phyloP scores from a whole-genome alignment of 2,329 filamentous ascomycete genomes.

The Pseudodiploospora longispora region DNA sequence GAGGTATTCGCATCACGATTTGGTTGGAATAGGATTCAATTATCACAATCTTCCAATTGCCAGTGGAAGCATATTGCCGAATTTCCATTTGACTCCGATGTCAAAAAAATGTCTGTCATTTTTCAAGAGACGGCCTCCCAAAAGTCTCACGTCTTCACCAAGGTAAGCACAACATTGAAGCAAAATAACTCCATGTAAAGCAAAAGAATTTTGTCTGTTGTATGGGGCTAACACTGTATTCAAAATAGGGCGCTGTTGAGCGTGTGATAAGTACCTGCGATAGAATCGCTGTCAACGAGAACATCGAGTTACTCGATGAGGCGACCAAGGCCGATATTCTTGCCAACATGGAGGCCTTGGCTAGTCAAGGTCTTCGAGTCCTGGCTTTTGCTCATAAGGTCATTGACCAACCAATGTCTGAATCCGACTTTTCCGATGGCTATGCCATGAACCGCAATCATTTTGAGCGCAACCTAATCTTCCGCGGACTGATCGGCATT shows the following conservation, averaged over 20 bases:
- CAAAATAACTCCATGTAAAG: not conserved
- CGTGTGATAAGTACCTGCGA: conserved; percentile 54
- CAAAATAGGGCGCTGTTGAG: conserved; percentile 49
- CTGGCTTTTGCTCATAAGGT: conserved; percentile 46
- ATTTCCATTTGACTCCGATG: conserved; percentile 49
- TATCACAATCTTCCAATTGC: conserved; percentile 14
- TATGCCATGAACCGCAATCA: conserved; percentile 12
- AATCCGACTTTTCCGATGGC: conserved; percentile 20
- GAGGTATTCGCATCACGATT: conserved; percentile 51
- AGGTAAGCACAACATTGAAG: conserved; percentile 16
- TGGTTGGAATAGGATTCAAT: conserved; percentile 27
- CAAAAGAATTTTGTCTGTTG: not conserved
- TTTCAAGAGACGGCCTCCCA: conserved; percentile 27
- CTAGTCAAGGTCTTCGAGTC: conserved; percentile 57
- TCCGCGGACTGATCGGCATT: conserved; percentile 57
- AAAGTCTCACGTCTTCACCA: conserved; percentile 41
- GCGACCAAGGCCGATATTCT: conserved; percentile 44
- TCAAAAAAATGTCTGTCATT: conserved; percentile 52
- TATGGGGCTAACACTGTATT: not conserved
- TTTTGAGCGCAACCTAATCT: conserved; percentile 48
- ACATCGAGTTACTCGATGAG: conserved; percentile 22
- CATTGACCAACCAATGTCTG: conserved; percentile 8
- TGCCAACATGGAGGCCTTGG: conserved; percentile 57
- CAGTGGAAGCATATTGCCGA: conserved; percentile 38
- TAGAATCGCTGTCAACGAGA: conserved; percentile 31